Evolutionary conservation across 2,329 filamentous ascomycete species (phyloP).

Genomic region (Paecilomyces variotii): DNA sequence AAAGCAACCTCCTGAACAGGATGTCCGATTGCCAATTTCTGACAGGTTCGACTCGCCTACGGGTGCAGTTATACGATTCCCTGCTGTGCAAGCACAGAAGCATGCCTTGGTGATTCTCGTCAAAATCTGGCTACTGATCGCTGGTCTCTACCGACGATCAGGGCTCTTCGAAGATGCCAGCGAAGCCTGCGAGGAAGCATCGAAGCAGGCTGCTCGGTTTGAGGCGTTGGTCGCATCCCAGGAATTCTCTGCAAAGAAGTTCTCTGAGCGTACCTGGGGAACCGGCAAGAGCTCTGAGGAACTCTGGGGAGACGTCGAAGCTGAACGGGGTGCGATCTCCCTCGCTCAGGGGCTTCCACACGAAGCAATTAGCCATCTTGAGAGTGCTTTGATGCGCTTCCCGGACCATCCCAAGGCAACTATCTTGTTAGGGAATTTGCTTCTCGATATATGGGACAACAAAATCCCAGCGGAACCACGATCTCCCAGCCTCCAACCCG

Average conservation of each 20-base stretch:
- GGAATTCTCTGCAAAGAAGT: constrained; percentile 53
- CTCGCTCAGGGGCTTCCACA: constrained; percentile 56
- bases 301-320: constrained; percentile 73
- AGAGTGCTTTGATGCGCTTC: constrained; percentile 70
- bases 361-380: constrained; percentile 67
- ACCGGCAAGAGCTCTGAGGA: constrained; percentile 74
- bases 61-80: constrained; percentile 41
- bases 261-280: constrained; percentile 65
- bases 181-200: constrained; percentile 73
- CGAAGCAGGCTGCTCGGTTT: constrained; percentile 63
- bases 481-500: constrained; percentile 19
- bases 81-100: constrained; percentile 44
- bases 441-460: constrained; percentile 72
- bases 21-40: constrained; percentile 28
- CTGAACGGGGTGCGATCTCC: constrained; percentile 65
- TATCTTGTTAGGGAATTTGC: constrained; percentile 72
- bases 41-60: constrained; percentile 33
- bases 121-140: constrained; percentile 84
- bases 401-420: constrained; percentile 74
- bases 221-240: constrained; percentile 60
- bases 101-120: constrained; percentile 55
- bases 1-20: constrained; percentile 37
- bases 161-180: constrained; percentile 70
- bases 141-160: constrained; percentile 77
- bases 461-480: constrained; percentile 31